Evolutionary conservation across 1,139 yeast species (phyloP), one percentile per base, ranked within the genome.

Genomic region (Taphrina betulina): DNA sequence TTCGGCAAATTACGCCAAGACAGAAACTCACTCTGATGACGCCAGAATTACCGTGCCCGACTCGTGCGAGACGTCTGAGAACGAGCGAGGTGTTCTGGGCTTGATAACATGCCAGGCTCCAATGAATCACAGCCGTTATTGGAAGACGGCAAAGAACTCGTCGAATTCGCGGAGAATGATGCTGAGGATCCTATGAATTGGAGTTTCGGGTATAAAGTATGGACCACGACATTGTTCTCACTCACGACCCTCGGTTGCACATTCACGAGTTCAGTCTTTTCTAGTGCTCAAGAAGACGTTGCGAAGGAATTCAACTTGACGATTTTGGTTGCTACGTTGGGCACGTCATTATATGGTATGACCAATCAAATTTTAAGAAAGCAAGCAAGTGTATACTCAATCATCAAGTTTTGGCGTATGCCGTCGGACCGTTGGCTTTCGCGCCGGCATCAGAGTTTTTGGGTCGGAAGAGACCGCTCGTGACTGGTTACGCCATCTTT

Each of bases 381-480:
- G 14, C 20, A 24, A 2, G 28, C 23, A 14, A 28, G 41, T 8
- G 20, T 37, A 12, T 14, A 24, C 2, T 37, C 23, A n/a, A 28
- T 24, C 5, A 2, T 28, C 33, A 1, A 22, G 24, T 17, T 40
- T 22, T 40, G 5, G 44, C 44, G 33, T 40, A 40, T 23, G 44
- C 24, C 12, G 44, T 24, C 29, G 22, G 31, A 1, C 95, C 95
- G 0, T 70, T 85, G 61, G 69, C 85, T 40, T 77, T 88, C 74
- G 87, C 90, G 5, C 95, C 95, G 2, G 69, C 86, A 43, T 82
- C 90, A 14, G 95, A 87, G 67, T 78, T 82, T 60, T 78, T 80
- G 57, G 95, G 95, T 51, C 77, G 95, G 68, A 78, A 78, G 66
- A 69, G 42, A 14, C 55, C 52, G 20, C 36, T 50, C 20, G 46